Evolutionary conservation across 1,284 basidiomycete genomes (phyloP).

Genomic region (Calocybe gambosa): DNA sequence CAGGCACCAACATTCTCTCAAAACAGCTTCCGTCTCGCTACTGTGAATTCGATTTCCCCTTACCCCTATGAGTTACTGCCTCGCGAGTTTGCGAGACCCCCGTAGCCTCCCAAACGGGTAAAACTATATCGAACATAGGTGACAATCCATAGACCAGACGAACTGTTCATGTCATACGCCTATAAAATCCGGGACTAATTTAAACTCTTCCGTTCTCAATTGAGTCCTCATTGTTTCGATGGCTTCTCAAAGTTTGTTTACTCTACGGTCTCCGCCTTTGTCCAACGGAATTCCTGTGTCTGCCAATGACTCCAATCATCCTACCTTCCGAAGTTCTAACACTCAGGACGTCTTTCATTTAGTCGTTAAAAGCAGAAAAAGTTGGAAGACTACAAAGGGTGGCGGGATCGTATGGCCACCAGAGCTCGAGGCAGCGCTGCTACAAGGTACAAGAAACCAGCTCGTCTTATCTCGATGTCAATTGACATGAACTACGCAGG

Average conservation of each 20-base stretch:
- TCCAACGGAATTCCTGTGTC: slow-evolving; percentile 17
- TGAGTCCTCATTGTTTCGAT: too few species aligned
- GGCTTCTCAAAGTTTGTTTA: slow-evolving; percentile 14
- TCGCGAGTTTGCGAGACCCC: slow-evolving; percentile 24
- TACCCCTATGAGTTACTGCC: slow-evolving; percentile 29
- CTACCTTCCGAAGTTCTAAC: slow-evolving; percentile 23
- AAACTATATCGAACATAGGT: too few species aligned
- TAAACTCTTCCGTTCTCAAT: too few species aligned
- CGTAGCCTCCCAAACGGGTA: slow-evolving; percentile 29
- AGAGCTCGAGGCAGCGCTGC: slow-evolving; percentile 65
- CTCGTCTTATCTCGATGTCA: slow-evolving; percentile 8
- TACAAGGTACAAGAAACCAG: slow-evolving; percentile 49
- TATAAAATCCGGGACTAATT: too few species aligned
- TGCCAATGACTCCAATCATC: slow-evolving; percentile 20
- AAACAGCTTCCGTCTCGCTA: slow-evolving; percentile 14
- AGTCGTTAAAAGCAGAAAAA: slow-evolving; percentile 62
- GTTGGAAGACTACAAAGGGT: slow-evolving; percentile 67
- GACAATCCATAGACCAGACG: slow-evolving; percentile 17
- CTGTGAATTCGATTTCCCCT: slow-evolving; percentile 26
- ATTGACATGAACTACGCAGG: slow-evolving; percentile 27
- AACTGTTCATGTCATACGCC: slow-evolving; percentile 8
- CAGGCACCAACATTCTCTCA: slow-evolving; percentile 13
- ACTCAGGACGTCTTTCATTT: slow-evolving; percentile 53
- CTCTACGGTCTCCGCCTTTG: slow-evolving; percentile 14
- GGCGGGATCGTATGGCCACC: slow-evolving; percentile 72